phyloP scores from a whole-genome alignment of 1,139 yeast genomes.

The Candida mesenterica region DNA sequence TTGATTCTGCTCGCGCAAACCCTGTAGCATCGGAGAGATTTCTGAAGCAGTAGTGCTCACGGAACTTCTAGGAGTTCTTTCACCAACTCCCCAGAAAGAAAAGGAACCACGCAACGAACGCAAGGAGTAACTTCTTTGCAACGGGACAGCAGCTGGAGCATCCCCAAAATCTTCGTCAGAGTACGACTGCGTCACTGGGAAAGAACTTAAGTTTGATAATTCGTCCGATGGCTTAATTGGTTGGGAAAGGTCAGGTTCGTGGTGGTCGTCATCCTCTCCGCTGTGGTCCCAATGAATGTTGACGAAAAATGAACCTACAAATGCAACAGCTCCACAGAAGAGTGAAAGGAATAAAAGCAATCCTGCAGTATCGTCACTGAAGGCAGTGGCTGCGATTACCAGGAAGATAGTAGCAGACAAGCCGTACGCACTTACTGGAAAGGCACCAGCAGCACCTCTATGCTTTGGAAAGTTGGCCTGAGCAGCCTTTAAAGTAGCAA shows the following conservation, averaged over 20 bases:
- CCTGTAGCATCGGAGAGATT: slow-evolving; percentile 14
- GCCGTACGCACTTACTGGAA: slow-evolving; percentile 60
- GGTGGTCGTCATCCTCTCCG: slow-evolving; percentile 15
- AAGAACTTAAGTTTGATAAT: slow-evolving; percentile 7
- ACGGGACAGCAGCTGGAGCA: background rate
- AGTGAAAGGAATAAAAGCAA: slow-evolving; percentile 36
- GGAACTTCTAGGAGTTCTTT: slow-evolving; percentile 28
- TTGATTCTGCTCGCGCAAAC: slow-evolving; percentile 13
- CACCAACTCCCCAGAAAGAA: slow-evolving; percentile 40
- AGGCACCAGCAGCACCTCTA: slow-evolving; percentile 67
- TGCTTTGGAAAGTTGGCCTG: slow-evolving; percentile 69
- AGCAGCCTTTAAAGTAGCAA: slow-evolving; percentile 65
- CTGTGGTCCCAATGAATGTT: slow-evolving; percentile 28
- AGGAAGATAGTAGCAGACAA: slow-evolving; percentile 47
- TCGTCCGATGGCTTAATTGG: slow-evolving; percentile 5
- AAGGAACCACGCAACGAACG: slow-evolving; percentile 31
- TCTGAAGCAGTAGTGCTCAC: slow-evolving; percentile 18
- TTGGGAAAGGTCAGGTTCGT: background rate
- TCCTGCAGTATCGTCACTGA: slow-evolving; percentile 42
- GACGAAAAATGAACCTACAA: slow-evolving; percentile 39
- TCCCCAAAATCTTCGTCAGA: background rate
- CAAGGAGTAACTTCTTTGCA: slow-evolving; percentile 2
- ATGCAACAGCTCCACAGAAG: slow-evolving; percentile 36
- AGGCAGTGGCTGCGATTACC: slow-evolving; percentile 44
- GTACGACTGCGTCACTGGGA: slow-evolving; percentile 7